phyloP scores from a whole-genome alignment of 768 basidiomycete species.

The Collybia sp. region DNA sequence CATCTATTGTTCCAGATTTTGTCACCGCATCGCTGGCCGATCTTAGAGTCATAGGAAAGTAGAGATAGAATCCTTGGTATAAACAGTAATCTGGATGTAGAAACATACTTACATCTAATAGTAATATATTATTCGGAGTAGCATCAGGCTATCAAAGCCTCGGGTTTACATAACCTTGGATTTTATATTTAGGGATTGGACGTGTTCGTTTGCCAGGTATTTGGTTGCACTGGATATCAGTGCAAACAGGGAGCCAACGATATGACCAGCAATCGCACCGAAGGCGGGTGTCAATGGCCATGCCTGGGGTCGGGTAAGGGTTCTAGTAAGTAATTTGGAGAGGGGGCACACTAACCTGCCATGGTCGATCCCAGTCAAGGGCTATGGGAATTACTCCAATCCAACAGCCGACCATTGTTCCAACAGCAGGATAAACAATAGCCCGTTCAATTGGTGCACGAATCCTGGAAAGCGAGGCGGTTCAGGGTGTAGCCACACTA shows the following conservation, averaged over 20 bases:
- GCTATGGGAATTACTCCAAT: slow-evolving; percentile 78
- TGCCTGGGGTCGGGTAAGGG: slow-evolving; percentile 36
- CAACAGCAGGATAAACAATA: slow-evolving; percentile 74
- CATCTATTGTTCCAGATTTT: slow-evolving; percentile 74
- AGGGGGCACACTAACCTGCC: slow-evolving; percentile 67
- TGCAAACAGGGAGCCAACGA: slow-evolving; percentile 52
- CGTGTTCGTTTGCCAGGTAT: slow-evolving; percentile 34
- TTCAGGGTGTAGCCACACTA: slow-evolving; percentile 1
- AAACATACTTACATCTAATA: not conserved
- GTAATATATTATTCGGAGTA: slow-evolving; percentile 1
- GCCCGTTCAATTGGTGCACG: slow-evolving; percentile 71
- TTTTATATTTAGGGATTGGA: slow-evolving; percentile 13
- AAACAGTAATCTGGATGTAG: slow-evolving; percentile 5
- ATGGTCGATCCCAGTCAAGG: slow-evolving; percentile 95
- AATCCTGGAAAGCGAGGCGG: slow-evolving; percentile 25
- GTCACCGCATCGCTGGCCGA: slow-evolving; percentile 82
- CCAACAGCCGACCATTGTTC: slow-evolving; percentile 76
- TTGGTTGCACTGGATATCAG: slow-evolving; percentile 37
- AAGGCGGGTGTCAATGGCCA: slow-evolving; percentile 82
- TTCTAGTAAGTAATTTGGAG: not conserved
- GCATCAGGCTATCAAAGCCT: slow-evolving; percentile 6
- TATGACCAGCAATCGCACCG: slow-evolving; percentile 66
- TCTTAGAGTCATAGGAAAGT: slow-evolving; percentile 39
- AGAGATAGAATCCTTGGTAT: not conserved
- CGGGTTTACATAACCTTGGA: slow-evolving; percentile 6